Evolutionary conservation across 2,329 filamentous ascomycete species (phyloP), one percentile per base, ranked within the genome.

Genomic region (Neofusicoccum laricinum): DNA sequence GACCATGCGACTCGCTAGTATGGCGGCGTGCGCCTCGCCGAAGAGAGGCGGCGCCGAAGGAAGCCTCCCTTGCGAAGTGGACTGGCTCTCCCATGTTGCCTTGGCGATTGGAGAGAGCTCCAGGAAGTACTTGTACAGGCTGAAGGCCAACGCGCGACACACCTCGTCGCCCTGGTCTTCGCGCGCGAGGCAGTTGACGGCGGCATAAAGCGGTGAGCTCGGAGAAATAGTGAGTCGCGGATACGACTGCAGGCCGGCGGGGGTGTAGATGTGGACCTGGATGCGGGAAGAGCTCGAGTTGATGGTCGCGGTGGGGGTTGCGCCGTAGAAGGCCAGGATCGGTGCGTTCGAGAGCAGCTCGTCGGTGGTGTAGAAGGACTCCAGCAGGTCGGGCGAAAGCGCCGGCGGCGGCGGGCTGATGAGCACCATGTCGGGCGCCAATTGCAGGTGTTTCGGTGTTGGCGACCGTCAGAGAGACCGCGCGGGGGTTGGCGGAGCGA

Each of bases 101-200:
- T 92, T 96, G 73, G 93, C 89, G 41, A 85, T 82, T 63, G 90
- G 86, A 21, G 93, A 88, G 61, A 99, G 83, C 78, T 98, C 94
- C 66, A 86, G 85, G 75, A 97, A 98, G 82, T 97, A 99, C 76
- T 96, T 97, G 81, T 90, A 90, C 69, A 99, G 83, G 64, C 92
- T 93, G 77, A 98, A 96, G 53, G 94, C 95, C 64, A 99, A 84
- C 17, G 90, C 95, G 50, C 95, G 89, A 78, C 90, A 96, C 68
- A 96, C 84, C 77, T 98, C 94, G 76, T 98, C 94, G 72, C 94
- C 94, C 81, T 98, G 95, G 77, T 93, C 93, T 75, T 97, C 94
- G 74, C 93, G 90, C 46, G 95, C 93, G 48, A 99, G 85, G 75
- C 93, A 88, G 75, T 91, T 89, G 76, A 99, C 95, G 63, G 93